Percentiles rank a stretch among this genome's conserved stretches.
Evolutionary conservation across 148 eudicot species (phyloP).

Genomic region (Salicornia ramosissima): DNA sequence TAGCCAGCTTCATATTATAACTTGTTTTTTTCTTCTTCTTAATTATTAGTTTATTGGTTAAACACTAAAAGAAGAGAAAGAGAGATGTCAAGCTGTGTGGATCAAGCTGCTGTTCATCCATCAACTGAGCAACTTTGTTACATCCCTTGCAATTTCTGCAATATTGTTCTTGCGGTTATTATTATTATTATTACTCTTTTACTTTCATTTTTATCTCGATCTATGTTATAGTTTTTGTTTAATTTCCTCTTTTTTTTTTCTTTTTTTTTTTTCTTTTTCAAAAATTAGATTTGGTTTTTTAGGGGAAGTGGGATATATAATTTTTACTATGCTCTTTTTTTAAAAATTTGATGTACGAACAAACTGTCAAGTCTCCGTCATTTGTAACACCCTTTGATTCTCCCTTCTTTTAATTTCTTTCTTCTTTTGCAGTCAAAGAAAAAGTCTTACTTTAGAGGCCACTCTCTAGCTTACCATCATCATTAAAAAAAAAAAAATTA

Average conservation of each 20-base stretch:
- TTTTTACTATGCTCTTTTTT: not conserved
- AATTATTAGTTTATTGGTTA: too few species aligned
- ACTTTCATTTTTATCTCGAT: not conserved
- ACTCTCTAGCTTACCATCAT: not conserved
- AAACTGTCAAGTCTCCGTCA: slow-evolving; percentile 47
- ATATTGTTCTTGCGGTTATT: slow-evolving; percentile 66
- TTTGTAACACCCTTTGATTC: slow-evolving; percentile 22
- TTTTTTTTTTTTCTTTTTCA: not conserved
- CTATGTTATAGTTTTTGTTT: too few species aligned
- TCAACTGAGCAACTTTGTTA: slow-evolving; percentile 76
- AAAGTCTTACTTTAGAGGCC: slow-evolving; percentile 18
- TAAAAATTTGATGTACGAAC: slow-evolving; percentile 14
- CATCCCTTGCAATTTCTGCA: slow-evolving; percentile 94
- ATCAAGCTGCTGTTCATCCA: slow-evolving; percentile 28
- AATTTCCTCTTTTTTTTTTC: not conserved
- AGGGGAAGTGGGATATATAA: not conserved
- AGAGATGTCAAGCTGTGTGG: slow-evolving; percentile 40
- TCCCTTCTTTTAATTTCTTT: slow-evolving; percentile 22
- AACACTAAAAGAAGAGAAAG: slow-evolving; percentile 3
- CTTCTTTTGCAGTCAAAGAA: slow-evolving; percentile 41
- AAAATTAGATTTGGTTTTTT: slow-evolving; percentile 3
- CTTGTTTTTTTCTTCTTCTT: too few species aligned
- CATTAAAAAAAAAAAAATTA: too few species aligned
- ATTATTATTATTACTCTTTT: not conserved
- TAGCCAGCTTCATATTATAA: too few species aligned